Percentiles rank a stretch among this genome's conserved stretches.
Evolutionary conservation across 768 basidiomycete species (phyloP).

Genomic region (Naganishia kalamii): DNA sequence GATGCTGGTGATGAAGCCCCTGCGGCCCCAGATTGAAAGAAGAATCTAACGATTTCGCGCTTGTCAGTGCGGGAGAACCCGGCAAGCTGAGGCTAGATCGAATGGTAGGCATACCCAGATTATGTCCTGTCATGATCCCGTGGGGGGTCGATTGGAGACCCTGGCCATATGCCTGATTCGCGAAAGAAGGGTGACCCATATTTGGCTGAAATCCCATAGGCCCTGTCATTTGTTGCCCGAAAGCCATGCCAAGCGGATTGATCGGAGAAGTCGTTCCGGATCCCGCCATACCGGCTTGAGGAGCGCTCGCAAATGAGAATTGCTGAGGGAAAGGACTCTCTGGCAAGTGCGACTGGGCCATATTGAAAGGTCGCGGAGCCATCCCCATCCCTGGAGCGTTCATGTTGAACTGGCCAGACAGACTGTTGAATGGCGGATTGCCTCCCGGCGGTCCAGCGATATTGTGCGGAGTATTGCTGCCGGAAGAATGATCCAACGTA

Average conservation of each 20-base stretch:
- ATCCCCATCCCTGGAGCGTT: background rate
- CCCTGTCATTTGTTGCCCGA: conserved; percentile 2
- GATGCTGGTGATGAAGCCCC: background rate
- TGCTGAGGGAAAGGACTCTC: background rate
- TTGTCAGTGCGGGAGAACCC: conserved; percentile 5
- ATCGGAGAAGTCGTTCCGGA: background rate
- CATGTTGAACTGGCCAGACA: conserved; percentile 9
- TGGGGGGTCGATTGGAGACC: background rate
- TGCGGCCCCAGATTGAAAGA: background rate
- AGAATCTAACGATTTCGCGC: conserved; percentile 9
- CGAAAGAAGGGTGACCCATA: background rate
- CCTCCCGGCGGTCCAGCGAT: background rate
- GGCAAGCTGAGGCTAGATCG: conserved; percentile 11
- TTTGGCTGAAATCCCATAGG: background rate
- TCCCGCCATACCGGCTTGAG: background rate
- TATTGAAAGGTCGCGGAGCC: conserved; percentile 11
- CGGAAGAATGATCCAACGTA: background rate
- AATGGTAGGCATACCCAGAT: conserved; percentile 8
- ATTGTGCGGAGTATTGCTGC: conserved; percentile 5
- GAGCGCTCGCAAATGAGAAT: background rate
- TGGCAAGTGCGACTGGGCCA: background rate
- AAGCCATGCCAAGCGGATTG: conserved; percentile 7
- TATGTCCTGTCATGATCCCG: conserved; percentile 2
- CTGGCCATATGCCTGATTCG: background rate
- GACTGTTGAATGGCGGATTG: background rate